Base-by-base conservation (phyloP, 1,139 yeast species). In the Magnusiomyces suaveolens region DNA sequence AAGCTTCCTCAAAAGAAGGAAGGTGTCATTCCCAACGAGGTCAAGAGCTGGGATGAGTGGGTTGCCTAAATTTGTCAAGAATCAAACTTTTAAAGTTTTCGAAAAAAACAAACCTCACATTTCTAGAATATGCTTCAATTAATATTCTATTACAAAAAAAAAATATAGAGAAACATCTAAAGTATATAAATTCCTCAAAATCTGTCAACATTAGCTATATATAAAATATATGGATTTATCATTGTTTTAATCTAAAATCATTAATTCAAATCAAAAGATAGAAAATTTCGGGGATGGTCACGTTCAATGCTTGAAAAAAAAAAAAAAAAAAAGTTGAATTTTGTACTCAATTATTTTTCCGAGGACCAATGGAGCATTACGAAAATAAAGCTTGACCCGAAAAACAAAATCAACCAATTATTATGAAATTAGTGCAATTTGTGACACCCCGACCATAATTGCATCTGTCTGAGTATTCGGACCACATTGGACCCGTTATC, bases 11-110 rank as follows among this genome's bases (percentile, higher is more conserved):
- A 64, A 51, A 66, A 68, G 54, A 63, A 71, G 49, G 72, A 72
- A 44, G 80, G 83, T 52, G 75, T 69, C 41, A 78, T 89, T 60
- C 97, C 98, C 55, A 64, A 73, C 21, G 97, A 92, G 74, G 97
- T 89, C 56, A 79, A 77, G 69, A 82, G 97, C 74, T 92, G 98
- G 98, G 87, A 95, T 73, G 97, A 92, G 69, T 92, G 85, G 68
- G 81, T 92, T 66, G 96, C 95, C 57, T 95, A 94, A 57, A 88
- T 87, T 75, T 89, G 94, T 54, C 90, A 87, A 46, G 86, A 75
- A 60, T 49, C 38, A 25, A 14, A 20, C 21, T 3, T 2, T n/a
- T 2, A 44, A 24, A 24, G 24, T 23, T 18, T 14, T 18, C n/a
- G n/a, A n/a, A n/a, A 39, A 39, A 39, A 8, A 43, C 8, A 23